These are phyloP conservation scores for Pichia manshurica DNA, from an alignment of 805 yeast genomes.

Conservation along the genomic window DNA sequence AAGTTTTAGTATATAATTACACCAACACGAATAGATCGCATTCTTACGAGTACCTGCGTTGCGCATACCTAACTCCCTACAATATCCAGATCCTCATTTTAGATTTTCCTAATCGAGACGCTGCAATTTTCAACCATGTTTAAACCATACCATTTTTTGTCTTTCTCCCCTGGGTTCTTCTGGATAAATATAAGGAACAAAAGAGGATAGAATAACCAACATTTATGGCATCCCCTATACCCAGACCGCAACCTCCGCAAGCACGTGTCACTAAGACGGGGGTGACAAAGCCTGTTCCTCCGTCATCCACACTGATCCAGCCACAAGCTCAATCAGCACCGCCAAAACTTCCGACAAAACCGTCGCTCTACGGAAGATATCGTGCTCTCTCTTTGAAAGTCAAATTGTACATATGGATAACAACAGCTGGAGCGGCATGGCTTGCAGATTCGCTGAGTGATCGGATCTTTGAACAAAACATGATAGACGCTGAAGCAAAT, in stretches of 20 bases:
- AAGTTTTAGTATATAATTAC: too few relatives aligned
- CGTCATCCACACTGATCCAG: background rate
- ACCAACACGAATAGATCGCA: too few relatives aligned
- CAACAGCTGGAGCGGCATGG: conserved; percentile 29
- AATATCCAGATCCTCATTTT: too few relatives aligned
- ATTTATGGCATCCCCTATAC: conserved; percentile 1
- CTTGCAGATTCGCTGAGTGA: conserved; percentile 28
- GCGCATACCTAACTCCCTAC: too few relatives aligned
- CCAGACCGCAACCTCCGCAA: conserved; percentile 5
- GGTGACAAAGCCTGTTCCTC: background rate
- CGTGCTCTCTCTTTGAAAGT: conserved; percentile 24
- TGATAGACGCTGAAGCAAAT: conserved; percentile 30
- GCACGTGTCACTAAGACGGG: background rate
- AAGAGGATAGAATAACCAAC: too few relatives aligned
- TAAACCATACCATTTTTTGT: too few relatives aligned
- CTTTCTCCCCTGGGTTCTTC: too few relatives aligned
- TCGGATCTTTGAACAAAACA: conserved; percentile 26
- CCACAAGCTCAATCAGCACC: background rate
- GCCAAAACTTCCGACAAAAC: conserved; percentile 1
- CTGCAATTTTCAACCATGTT: too few relatives aligned
- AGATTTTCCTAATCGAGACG: too few relatives aligned
- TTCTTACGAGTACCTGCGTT: too few relatives aligned
- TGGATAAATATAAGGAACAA: too few relatives aligned
- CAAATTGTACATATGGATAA: conserved; percentile 28
- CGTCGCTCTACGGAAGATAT: conserved; percentile 14